Base-by-base conservation (phyloP, 495 filamentous ascomycete genomes). In the Neurospora sp. region DNA sequence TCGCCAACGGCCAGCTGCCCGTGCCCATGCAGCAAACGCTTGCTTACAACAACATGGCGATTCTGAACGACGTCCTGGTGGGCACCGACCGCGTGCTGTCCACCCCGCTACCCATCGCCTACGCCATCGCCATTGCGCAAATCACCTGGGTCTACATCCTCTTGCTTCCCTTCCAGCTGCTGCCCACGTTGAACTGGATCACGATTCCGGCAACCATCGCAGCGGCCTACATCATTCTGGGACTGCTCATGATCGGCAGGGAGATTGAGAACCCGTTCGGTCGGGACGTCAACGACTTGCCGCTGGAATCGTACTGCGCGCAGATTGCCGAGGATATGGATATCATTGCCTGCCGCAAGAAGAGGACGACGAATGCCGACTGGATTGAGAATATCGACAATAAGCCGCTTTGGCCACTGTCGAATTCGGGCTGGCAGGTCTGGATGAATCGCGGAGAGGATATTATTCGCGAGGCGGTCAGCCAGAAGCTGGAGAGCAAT, bases 251-350 rank as follows among this genome's bases (percentile, higher is more conserved):
- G 77, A 94, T 94, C 75, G 92, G 94, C 31, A 88, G 89, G 75
- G 92, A 96, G 81, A 91, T 97, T 75, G 93, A 97, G 79, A 93
- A 96, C 79, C 94, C 93, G 9, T 96, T 97, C 81, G 93, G 94
- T 37, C 83, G 89, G 70, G 94, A 96, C 79, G 92, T 94, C 74
- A 96, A 96, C 78, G 94, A 97, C 79, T 84, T 97, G 16, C 91
- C 92, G 10, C 86, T 96, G 0, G 92, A 94, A 79, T 82, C 83
- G 1, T 96, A 91, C 84, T 95, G 93, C 79, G 85, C 88, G 10
- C 88, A 91, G 76, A 83, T 97, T 66, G 86, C 87, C 4, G 73
- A 84, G 11, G 93, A 97, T 74, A 83, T 97, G 76, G 91, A 94
- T 75, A 87, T 91, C 22, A 89, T 97, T 73, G 89, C 89, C 9